Percentiles rank a stretch among this genome's conserved stretches.
Conservation (phyloP, 2,329 filamentous ascomycete species). For the Alternaria dauci region DNA sequence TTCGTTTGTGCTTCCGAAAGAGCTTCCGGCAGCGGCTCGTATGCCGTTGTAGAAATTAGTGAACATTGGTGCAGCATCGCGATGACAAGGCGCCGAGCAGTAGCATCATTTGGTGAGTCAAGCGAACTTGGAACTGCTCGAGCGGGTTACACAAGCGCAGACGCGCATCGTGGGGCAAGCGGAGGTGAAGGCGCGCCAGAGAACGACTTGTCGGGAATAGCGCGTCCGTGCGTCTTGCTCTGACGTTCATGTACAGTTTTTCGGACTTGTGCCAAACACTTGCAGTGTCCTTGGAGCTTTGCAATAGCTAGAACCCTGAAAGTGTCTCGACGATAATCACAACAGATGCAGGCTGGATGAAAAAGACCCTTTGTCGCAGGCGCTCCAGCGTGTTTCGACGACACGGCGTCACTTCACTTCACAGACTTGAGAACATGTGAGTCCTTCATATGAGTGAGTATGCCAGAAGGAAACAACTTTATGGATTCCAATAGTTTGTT, state of each 20-base stretch:
- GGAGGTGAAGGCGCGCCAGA: conserved; percentile 23
- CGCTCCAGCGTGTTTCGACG: not conserved
- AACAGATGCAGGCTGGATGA: not conserved
- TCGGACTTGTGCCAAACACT: not conserved
- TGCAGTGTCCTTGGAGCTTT: not conserved
- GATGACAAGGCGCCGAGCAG: conserved; percentile 4
- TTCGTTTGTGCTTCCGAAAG: conserved; percentile 8
- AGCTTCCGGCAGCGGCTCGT: conserved; percentile 12
- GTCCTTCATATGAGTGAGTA: not conserved
- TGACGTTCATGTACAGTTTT: conserved; percentile 3
- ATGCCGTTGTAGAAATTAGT: conserved; percentile 10
- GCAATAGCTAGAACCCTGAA: not conserved
- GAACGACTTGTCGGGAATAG: conserved; percentile 9
- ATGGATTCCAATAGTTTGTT: not conserved
- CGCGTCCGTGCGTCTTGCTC: conserved; percentile 15
- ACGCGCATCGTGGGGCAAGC: conserved; percentile 24
- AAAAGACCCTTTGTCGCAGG: not conserved
- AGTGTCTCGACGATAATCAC: not conserved
- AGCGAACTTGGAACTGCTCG: not conserved
- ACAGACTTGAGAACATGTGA: not conserved
- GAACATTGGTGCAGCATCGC: conserved; percentile 21
- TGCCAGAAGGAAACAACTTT: not conserved
- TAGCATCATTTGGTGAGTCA: conserved; percentile 13
- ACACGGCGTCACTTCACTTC: not conserved
- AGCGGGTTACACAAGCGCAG: conserved; percentile 15